A percentile compares a stretch with the other conserved stretches of the same genome.
phyloP scores from a whole-genome alignment of 2,329 filamentous ascomycete genomes.

The Botryotinia calthae region DNA sequence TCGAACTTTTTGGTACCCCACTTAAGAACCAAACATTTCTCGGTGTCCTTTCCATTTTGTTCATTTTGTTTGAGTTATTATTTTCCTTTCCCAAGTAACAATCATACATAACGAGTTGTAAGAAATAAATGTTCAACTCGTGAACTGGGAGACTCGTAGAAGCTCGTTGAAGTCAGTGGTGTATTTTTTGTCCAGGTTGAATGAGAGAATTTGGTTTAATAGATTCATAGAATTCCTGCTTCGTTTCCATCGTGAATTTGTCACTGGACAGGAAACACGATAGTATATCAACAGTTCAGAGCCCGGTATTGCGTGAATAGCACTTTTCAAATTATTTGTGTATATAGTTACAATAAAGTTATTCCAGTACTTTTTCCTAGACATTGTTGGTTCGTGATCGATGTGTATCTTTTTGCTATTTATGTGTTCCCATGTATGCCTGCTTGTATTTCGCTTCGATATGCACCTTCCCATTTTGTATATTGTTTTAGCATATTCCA shows the following conservation, averaged over 20 bases:
- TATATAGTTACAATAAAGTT: not conserved
- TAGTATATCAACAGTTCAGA: not conserved
- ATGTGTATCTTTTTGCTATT: not conserved
- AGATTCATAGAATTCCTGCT: too few species aligned
- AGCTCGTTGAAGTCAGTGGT: not conserved
- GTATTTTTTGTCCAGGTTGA: not conserved
- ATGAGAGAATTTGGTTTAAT: too few species aligned
- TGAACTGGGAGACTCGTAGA: not conserved
- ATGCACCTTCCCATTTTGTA: not conserved
- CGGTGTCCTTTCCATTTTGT: not conserved
- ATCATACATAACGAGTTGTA: not conserved
- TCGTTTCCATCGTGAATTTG: not conserved
- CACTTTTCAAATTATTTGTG: not conserved
- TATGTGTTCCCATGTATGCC: not conserved
- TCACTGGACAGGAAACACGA: not conserved
- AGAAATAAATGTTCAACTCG: not conserved
- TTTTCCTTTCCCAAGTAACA: not conserved
- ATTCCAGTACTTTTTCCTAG: not conserved
- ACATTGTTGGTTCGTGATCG: too few species aligned
- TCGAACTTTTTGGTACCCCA: too few species aligned
- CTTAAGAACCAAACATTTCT: not conserved
- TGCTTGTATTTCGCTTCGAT: not conserved
- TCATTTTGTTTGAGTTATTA: not conserved
- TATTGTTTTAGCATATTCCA: not conserved
- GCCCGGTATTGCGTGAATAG: too few species aligned